Base-by-base conservation (phyloP, 345 rosid species). In the Conringia planisiliqua region DNA sequence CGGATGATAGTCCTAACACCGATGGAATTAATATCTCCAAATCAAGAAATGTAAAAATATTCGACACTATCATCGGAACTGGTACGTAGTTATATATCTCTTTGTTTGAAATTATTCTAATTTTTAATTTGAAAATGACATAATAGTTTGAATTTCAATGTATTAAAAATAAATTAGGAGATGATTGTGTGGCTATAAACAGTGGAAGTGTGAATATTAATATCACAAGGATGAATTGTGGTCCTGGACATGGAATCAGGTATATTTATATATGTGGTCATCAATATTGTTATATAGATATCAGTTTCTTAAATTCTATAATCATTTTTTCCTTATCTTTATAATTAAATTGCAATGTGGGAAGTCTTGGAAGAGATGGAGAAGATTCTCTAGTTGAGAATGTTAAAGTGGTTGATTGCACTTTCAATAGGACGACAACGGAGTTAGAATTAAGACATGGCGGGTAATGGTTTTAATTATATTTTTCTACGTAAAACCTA, bases 361-460 rank as follows among this genome's bases (percentile, higher is more conserved):
- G 91, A 65, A 89, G 89, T 80, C 63, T 89, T 24, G 86, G 94
- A 43, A 40, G 20, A 11, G 22, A 58, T 50, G 85, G 83, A 46
- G 35, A 38, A 1, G 0, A 56, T 3, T 81, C 82, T 0, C 30
- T 24, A 0, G 94, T 80, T 27, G 83, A 86, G 35, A 74, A 71
- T 0, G 74, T 89, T 17, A 73, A 51, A 24, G 84, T 84, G 13
- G 66, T 14, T 26, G 13, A 79, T 32, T 79, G 87, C 35, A 84
- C 59, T 18, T 89, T 85, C 75, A 54, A 56, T 17, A 57, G 60
- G 40, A 78, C 89, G 18, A 32, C 38, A 79, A 83, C 50, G 88
- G 91, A 55, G 89, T 85, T 6, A 84, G 91, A 22, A 84, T 89
- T 72, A 89, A 89, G 78, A 89, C 89, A 29, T 56, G 73, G 68